Evolutionary conservation across 2,329 filamentous ascomycete genomes (phyloP).

Genomic region (Claviceps sp.): DNA sequence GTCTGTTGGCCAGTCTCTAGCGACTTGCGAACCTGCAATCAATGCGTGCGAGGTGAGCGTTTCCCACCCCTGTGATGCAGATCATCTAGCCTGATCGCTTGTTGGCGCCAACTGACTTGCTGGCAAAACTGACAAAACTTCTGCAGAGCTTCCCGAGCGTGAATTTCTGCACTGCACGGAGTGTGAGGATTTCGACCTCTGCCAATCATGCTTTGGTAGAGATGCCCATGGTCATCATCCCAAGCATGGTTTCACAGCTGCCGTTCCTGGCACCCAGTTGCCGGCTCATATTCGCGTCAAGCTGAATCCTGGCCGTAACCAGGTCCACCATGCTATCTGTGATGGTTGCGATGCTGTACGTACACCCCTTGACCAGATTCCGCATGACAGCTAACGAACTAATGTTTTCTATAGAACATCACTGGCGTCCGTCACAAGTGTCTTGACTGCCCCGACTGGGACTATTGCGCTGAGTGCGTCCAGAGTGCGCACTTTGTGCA

Average conservation of each 20-base stretch:
- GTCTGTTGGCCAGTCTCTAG: conserved; percentile 9
- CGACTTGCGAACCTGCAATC: conserved; percentile 54
- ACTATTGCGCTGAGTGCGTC: conserved; percentile 75
- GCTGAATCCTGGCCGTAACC: conserved; percentile 67
- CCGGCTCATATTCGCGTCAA: conserved; percentile 49
- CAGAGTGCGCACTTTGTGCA: conserved; percentile 55
- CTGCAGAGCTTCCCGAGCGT: conserved; percentile 53
- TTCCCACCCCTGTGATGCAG: neutral
- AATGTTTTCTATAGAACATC: conserved; percentile 39
- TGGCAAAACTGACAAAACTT: neutral
- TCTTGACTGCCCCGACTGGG: conserved; percentile 92
- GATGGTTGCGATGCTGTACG: conserved; percentile 69
- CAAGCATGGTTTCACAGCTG: conserved; percentile 64
- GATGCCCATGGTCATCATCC: conserved; percentile 85
- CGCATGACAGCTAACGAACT: neutral
- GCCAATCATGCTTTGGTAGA: conserved; percentile 63
- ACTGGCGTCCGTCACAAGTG: conserved; percentile 91
- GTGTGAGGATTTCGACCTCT: conserved; percentile 89
- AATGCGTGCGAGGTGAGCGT: conserved; percentile 34
- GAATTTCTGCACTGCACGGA: conserved; percentile 73
- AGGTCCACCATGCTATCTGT: conserved; percentile 77
- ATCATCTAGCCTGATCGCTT: neutral
- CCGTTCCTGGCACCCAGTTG: conserved; percentile 48
- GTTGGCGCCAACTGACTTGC: neutral
- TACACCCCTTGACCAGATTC: too few species aligned